Evolutionary conservation across 2,329 filamentous ascomycete species (phyloP).

Genomic region (Aspergillus pseudonomiae): DNA sequence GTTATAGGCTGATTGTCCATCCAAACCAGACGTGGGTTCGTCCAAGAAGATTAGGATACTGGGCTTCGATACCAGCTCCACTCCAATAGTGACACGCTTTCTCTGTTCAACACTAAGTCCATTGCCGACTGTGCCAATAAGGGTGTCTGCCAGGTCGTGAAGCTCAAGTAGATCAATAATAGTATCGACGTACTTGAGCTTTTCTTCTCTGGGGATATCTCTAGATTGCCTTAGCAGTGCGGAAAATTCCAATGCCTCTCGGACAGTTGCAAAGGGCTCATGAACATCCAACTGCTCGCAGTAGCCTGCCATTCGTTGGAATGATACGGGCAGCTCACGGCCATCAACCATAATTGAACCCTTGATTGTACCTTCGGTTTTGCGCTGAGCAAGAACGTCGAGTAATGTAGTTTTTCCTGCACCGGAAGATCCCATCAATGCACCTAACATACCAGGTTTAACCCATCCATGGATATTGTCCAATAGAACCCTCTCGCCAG

Average conservation of each 20-base stretch:
- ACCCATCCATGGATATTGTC: slow-evolving; percentile 74
- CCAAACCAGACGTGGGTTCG: slow-evolving; percentile 70
- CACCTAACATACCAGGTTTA: slow-evolving; percentile 75
- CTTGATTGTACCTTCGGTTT: slow-evolving; percentile 62
- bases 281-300: slow-evolving; percentile 72
- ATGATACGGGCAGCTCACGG: slow-evolving; percentile 59
- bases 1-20: slow-evolving; percentile 67
- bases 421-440: slow-evolving; percentile 76
- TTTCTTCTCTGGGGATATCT: slow-evolving; percentile 57
- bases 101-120: slow-evolving; percentile 65
- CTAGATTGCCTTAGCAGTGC: slow-evolving; percentile 63
- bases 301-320: slow-evolving; percentile 69
- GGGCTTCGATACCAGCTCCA: slow-evolving; percentile 70
- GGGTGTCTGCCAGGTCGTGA: slow-evolving; percentile 64
- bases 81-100: slow-evolving; percentile 71
- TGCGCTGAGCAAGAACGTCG: slow-evolving; percentile 73
- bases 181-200: slow-evolving; percentile 65
- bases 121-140: slow-evolving; percentile 52
- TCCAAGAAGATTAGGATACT: slow-evolving; percentile 70
- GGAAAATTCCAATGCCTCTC: slow-evolving; percentile 68
- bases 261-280: slow-evolving; percentile 65
- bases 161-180: slow-evolving; percentile 67
- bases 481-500: slow-evolving; percentile 59
- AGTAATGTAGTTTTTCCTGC: slow-evolving; percentile 77
- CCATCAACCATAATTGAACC: slow-evolving; percentile 71